Evolutionary conservation across 2,329 filamentous ascomycete genomes (phyloP), one percentile per base, ranked within the genome.

Genomic region (Aspergillus ibericus): DNA sequence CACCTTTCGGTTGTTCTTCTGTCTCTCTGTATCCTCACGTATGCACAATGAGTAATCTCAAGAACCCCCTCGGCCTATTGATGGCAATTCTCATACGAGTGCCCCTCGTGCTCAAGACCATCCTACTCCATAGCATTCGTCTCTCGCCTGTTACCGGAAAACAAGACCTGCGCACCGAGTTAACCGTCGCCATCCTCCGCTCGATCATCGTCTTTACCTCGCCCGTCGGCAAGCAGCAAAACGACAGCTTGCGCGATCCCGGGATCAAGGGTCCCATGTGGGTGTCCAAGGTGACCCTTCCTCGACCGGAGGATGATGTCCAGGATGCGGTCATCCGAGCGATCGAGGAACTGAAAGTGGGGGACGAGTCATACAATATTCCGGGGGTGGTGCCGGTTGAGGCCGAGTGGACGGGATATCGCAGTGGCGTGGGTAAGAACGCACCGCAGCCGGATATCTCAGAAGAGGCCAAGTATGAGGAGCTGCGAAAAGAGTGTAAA

Each of bases 231-330:
- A 82, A 85, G 60, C 76, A 83, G 6, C 93, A 97, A 74, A 78
- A 76, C 42, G 66, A 84, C n/a, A 83, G 85, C 1, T 76, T 84
- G 46, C 84, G 80, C 58, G 88, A 90, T 55, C 83, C 83, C 0
- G 86, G 85, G 0, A 80, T 96, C 69, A 92, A 91, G 70, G 92
- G 92, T 3, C 85, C 84, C 46, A 86, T 95, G 63, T 97, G 93
- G 93, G 82, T 96, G 22, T 88, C 87, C 67, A 89, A 85, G 55
- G 87, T 90, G 42, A 84, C 82, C 0, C 78, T 91, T 15, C 83
- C 85, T 0, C 77, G 78, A 2, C 89, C 84, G 0, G 81, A 76
- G 48, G 58, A 84, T 79, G 73, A 72, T 46, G 71, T 78, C 9
- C 70, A 71, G 48, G 68, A 73, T 27, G 73, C 74, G 2, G 67